A percentile compares a stretch with the other conserved stretches of the same genome.
phyloP scores from a whole-genome alignment of 2,329 filamentous ascomycete genomes.

The Arthrinium phaeospermum region DNA sequence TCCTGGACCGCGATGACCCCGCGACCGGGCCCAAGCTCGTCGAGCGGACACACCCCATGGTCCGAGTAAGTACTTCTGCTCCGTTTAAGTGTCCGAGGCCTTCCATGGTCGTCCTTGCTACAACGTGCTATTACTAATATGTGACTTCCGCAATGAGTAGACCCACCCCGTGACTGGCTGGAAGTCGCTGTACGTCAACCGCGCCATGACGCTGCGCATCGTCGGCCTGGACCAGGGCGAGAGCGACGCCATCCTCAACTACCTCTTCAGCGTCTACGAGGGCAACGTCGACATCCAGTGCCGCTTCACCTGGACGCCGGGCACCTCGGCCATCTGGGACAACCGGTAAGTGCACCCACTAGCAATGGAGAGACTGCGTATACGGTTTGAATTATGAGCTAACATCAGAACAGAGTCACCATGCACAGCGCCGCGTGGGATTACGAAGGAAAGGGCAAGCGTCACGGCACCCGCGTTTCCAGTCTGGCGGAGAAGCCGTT shows the following conservation, averaged over 20 bases:
- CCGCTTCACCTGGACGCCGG: slow-evolving; percentile 57
- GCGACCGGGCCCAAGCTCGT: not conserved
- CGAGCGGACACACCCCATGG: slow-evolving; percentile 15
- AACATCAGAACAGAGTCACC: slow-evolving; percentile 47
- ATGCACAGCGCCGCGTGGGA: slow-evolving; percentile 66
- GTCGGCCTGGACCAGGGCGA: slow-evolving; percentile 62
- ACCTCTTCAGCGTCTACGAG: slow-evolving; percentile 62
- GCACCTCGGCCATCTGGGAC: slow-evolving; percentile 61
- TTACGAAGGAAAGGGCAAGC: slow-evolving; percentile 59
- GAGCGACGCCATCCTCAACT: slow-evolving; percentile 61
- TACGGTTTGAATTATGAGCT: slow-evolving; percentile 11
- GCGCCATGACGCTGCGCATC: slow-evolving; percentile 57
- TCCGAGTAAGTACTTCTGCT: not conserved
- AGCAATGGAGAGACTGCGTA: not conserved
- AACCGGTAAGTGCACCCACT: slow-evolving; percentile 47
- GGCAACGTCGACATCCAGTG: slow-evolving; percentile 64
- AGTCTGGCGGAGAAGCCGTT: slow-evolving; percentile 63
- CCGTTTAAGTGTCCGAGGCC: too few relatives aligned
- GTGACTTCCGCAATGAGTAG: not conserved
- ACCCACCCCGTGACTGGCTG: slow-evolving; percentile 19
- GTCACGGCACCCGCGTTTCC: slow-evolving; percentile 65
- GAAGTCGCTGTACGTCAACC: slow-evolving; percentile 59
- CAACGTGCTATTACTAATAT: not conserved
- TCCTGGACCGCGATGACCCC: not conserved
- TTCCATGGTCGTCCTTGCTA: too few relatives aligned